These are phyloP conservation scores for Colletotrichum chlorophyti DNA, from an alignment of 2,329 filamentous ascomycete species.

Conservation along the genomic window DNA sequence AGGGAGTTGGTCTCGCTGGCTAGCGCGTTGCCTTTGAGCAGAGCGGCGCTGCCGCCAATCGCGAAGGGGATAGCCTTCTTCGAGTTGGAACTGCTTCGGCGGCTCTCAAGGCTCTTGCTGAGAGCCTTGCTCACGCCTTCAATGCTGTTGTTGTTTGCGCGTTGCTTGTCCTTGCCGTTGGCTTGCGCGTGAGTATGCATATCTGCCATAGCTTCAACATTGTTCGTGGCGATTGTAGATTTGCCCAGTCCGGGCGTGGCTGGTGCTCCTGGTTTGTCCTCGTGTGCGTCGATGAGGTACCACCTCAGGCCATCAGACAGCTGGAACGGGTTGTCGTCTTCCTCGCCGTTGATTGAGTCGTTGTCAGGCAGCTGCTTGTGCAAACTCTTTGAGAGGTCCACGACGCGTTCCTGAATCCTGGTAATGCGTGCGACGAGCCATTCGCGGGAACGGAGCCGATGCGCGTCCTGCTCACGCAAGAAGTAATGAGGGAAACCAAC, in stretches of 20 bases:
- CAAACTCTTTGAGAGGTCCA: constrained; percentile 86
- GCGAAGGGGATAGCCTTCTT: constrained; percentile 74
- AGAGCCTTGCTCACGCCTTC: constrained; percentile 79
- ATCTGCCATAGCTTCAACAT: constrained; percentile 84
- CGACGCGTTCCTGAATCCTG: constrained; percentile 89
- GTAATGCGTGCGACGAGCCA: constrained; percentile 97
- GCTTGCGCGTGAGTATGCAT: constrained; percentile 58
- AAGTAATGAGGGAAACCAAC: constrained; percentile 98
- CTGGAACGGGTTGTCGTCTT: constrained; percentile 97
- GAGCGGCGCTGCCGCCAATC: constrained; percentile 41
- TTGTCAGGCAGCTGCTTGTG: constrained; percentile 50
- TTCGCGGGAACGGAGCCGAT: constrained; percentile 83
- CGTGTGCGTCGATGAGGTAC: constrained; percentile 92
- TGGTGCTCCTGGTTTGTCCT: constrained; percentile 91
- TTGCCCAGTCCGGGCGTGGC: constrained; percentile 92
- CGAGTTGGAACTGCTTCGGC: constrained; percentile 85
- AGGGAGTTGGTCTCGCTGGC: constrained; percentile 67
- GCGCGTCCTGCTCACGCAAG: constrained; percentile 87
- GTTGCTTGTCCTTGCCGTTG: constrained; percentile 50
- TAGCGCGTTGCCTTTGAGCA: constrained; percentile 57
- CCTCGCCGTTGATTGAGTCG: constrained; percentile 61
- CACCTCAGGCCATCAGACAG: constrained; percentile 92
- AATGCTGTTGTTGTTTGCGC: constrained; percentile 62
- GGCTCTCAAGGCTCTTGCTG: constrained; percentile 88
- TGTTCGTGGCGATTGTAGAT: constrained; percentile 87